Percentiles rank a stretch among this genome's conserved stretches.
These are phyloP conservation scores for Fagopyrum tataricum DNA, from an alignment of 148 eudicot species.

Conservation along the genomic window DNA sequence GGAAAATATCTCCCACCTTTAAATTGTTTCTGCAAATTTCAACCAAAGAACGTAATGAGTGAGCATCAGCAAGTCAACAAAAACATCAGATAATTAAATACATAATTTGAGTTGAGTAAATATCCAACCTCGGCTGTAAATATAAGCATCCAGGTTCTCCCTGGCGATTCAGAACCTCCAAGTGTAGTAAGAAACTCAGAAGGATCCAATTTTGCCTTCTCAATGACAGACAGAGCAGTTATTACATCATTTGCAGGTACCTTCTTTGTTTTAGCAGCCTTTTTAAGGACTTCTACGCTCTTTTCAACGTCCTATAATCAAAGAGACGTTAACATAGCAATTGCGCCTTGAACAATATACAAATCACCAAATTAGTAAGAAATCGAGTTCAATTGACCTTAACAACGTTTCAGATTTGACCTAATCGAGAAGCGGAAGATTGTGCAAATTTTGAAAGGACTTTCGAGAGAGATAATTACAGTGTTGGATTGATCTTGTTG, in stretches of 20 bases:
- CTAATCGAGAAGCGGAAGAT: background rate
- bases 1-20: conserved; percentile 74
- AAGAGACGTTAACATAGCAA: background rate
- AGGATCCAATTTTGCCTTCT: conserved; percentile 79
- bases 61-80: background rate
- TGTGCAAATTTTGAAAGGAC: background rate
- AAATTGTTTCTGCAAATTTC: conserved; percentile 39
- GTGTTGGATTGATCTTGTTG: background rate
- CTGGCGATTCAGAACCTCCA: conserved; percentile 82
- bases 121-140: conserved; percentile 77
- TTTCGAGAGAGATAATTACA: background rate
- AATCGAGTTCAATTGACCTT: background rate
- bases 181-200: conserved; percentile 66
- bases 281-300: conserved; percentile 59
- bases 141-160: conserved; percentile 95
- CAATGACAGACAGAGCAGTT: conserved; percentile 59
- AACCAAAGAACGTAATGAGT: conserved; percentile 4
- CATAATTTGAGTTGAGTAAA: background rate
- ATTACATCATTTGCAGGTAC: conserved; percentile 48
- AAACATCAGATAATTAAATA: background rate
- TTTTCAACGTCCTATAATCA: conserved; percentile 54
- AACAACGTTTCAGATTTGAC: background rate
- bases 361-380: background rate
- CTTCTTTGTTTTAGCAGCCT: conserved; percentile 77
- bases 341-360: background rate